Evolutionary conservation across 768 basidiomycete genomes (phyloP), one percentile per base, ranked within the genome.

Genomic region (Rhodotorula toruloides): DNA sequence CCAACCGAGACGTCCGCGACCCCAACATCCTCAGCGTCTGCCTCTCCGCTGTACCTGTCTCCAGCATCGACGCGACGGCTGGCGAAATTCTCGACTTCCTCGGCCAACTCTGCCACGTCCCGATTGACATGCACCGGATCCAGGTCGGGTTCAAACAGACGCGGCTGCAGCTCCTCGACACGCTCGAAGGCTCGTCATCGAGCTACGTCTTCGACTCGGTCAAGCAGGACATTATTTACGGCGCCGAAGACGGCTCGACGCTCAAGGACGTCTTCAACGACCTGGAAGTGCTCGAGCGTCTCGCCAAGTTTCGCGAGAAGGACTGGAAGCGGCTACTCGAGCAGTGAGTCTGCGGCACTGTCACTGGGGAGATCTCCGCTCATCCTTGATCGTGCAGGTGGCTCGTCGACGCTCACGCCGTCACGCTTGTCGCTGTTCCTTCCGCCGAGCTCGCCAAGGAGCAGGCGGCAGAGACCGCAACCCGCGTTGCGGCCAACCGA

Each of bases 81-180:
- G 79, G 78, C 31, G 85, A 83, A 74, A 80, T 97, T 40, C 83
- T 82, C 70, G 79, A 78, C 2, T 89, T 87, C 73, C 79, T 99
- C 50, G 76, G 81, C 69, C 83, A 84, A 42, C 87, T 97, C 58
- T 83, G 82, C 19, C 73, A 81, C 22, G 83, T 86, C 57, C 91
- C 89, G 8, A 80, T 98, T 52, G 90, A 98, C 76, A 90, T 94
- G 87, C 81, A 85, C 36, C 81, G 92, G 21, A 94, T 99, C 86
- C 77, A 78, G 22, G 86, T 89, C 84, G 81, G 93, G 32, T 84
- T 99, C 48, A 83, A 86, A 68, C 81, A 91, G 63, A 90, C 94
- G 27, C 34, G 25, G 1, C 43, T 72, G 14, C 25, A 90, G 87
- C 79, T 93, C 40, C 86, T 87, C 61, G 89, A 88, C 77, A 86